These are phyloP conservation scores for Chalaropsis thielavioides DNA, from an alignment of 2,329 filamentous ascomycete genomes.

Conservation along the genomic window DNA sequence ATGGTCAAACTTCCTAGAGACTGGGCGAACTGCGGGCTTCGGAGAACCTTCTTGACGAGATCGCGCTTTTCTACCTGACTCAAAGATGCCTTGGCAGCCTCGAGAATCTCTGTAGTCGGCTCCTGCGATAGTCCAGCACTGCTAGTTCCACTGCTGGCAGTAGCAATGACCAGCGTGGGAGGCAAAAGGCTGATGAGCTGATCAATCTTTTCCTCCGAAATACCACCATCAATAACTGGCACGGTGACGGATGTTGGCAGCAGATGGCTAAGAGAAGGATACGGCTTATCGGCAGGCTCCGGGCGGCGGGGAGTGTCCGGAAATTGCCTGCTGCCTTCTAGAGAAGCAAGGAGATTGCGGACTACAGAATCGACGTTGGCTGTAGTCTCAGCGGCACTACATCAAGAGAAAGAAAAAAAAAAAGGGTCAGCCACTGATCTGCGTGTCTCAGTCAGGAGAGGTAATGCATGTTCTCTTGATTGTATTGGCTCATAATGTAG, in stretches of 20 bases:
- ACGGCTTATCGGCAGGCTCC: conserved; percentile 40
- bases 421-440: conserved; percentile 7
- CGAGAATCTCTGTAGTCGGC: conserved; percentile 51
- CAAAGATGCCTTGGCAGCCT: conserved; percentile 60
- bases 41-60: conserved; percentile 66
- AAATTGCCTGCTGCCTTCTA: conserved; percentile 42
- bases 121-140: conserved; percentile 37
- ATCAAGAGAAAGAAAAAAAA: conserved; percentile 20
- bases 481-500: conserved; percentile 12
- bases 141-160: conserved; percentile 43
- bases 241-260: conserved; percentile 65
- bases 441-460: background rate
- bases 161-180: conserved; percentile 60
- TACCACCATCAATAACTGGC: conserved; percentile 51
- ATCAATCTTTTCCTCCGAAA: conserved; percentile 52
- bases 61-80: conserved; percentile 62
- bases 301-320: conserved; percentile 26
- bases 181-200: conserved; percentile 65
- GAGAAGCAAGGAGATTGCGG: conserved; percentile 74
- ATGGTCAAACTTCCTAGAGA: conserved; percentile 72
- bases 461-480: conserved; percentile 10
- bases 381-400: conserved; percentile 44
- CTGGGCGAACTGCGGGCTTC: conserved; percentile 83
- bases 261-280: conserved; percentile 75
- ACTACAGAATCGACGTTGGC: conserved; percentile 64